A percentile compares a stretch with the other conserved stretches of the same genome.
These are phyloP conservation scores for Mortierella sp. DNA, from an alignment of 371 early-diverging fungal species.

Conservation along the genomic window DNA sequence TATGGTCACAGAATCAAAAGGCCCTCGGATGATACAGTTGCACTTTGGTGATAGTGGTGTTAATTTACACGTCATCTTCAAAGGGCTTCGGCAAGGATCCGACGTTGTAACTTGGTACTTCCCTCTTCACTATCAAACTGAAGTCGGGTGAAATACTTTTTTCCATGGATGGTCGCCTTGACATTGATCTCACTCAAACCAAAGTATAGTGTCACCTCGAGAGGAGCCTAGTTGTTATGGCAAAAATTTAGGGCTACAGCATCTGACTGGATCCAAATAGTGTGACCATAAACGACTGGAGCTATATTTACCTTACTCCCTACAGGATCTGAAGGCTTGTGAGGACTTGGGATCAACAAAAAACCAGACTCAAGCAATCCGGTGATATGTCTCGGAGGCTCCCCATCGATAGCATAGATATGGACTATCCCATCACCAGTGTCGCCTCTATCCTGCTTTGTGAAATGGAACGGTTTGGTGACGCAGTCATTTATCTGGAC, in stretches of 20 bases:
- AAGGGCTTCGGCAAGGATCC: too few relatives aligned
- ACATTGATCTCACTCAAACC: slow-evolving; percentile 23
- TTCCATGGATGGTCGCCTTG: slow-evolving; percentile 17
- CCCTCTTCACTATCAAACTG: slow-evolving; percentile 16
- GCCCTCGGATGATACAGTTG: too few relatives aligned
- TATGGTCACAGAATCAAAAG: too few relatives aligned
- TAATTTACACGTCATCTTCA: too few relatives aligned
- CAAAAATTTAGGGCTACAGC: neutral
- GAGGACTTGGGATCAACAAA: slow-evolving; percentile 17
- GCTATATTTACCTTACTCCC: slow-evolving; percentile 3
- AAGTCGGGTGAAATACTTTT: slow-evolving; percentile 16
- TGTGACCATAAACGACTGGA: neutral
- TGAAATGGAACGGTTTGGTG: neutral
- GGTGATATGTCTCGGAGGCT: slow-evolving; percentile 22
- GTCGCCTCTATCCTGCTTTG: neutral
- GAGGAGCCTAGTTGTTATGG: slow-evolving; percentile 4
- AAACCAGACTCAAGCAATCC: slow-evolving; percentile 6
- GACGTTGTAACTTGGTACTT: too few relatives aligned
- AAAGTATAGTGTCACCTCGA: slow-evolving; percentile 19
- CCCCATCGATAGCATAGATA: slow-evolving; percentile 28
- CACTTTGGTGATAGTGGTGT: too few relatives aligned
- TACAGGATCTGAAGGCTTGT: slow-evolving; percentile 6
- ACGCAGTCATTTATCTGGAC: slow-evolving; percentile 19
- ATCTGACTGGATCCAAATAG: neutral
- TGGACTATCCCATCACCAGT: neutral